A percentile compares a stretch with the other conserved stretches of the same genome.
Evolutionary conservation across 2,329 filamentous ascomycete genomes (phyloP).

Genomic region (Allantophomopsis lycopodina): DNA sequence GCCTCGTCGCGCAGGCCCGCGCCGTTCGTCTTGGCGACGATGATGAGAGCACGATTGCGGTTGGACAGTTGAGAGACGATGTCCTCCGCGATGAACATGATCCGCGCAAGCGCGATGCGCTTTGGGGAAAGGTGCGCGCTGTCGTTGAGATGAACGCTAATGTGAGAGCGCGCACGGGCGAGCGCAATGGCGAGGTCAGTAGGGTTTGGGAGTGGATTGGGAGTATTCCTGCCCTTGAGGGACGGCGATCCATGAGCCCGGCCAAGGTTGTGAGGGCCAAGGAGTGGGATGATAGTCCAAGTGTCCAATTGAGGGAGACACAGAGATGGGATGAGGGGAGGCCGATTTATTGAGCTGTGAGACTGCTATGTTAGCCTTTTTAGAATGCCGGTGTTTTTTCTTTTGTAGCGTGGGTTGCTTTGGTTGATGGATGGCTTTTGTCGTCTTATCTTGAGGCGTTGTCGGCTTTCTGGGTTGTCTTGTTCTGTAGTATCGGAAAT

Average conservation of each 20-base stretch:
- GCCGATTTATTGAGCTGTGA: slow-evolving; percentile 15
- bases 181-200: slow-evolving; percentile 52
- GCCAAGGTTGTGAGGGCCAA: slow-evolving; percentile 26
- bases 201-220: slow-evolving; percentile 61
- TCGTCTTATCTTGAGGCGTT: too few relatives aligned
- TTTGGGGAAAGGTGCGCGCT: slow-evolving; percentile 72
- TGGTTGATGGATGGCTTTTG: too few relatives aligned
- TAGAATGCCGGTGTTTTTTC: too few relatives aligned
- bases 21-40: slow-evolving; percentile 53
- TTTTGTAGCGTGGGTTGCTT: too few relatives aligned
- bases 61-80: slow-evolving; percentile 84
- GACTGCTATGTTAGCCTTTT: too few relatives aligned
- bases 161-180: slow-evolving; percentile 61
- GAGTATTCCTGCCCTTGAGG: slow-evolving; percentile 21
- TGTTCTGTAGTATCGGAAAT: too few relatives aligned
- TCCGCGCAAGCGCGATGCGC: slow-evolving; percentile 57
- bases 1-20: slow-evolving; percentile 72
- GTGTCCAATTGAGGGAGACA: slow-evolving; percentile 9
- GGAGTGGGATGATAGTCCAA: slow-evolving; percentile 6
- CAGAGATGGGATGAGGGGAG: slow-evolving; percentile 16
- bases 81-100: slow-evolving; percentile 73
- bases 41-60: slow-evolving; percentile 68
- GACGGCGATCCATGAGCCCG: too few relatives aligned
- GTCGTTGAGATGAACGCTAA: slow-evolving; percentile 94
- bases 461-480: too few relatives aligned